Evolutionary conservation across 1,139 yeast genomes (phyloP).

Genomic region (Diutina ranongensis): DNA sequence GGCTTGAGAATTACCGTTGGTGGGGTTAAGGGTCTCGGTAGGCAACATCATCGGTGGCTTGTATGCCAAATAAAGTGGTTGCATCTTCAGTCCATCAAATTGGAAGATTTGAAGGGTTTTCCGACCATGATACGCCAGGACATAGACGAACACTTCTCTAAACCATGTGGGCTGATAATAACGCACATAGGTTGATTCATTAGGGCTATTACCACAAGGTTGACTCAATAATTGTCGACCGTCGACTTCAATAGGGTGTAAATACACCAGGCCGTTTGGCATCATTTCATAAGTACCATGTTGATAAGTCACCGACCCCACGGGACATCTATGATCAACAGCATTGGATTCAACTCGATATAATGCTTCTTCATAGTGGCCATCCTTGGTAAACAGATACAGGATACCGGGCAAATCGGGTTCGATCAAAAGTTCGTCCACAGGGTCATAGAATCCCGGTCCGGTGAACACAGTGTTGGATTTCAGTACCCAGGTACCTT

Average conservation of each 20-base stretch:
- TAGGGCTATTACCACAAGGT: conserved; percentile 54
- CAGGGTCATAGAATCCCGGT: conserved; percentile 92
- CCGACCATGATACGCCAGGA: conserved; percentile 78
- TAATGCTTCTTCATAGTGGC: conserved; percentile 79
- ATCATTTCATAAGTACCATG: conserved; percentile 70
- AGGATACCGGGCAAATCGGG: conserved; percentile 93
- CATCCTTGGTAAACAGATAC: conserved; percentile 86
- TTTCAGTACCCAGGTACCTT: conserved; percentile 95
- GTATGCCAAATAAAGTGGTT: conserved; percentile 85
- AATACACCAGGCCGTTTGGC: conserved; percentile 53
- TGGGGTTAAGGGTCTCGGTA: conserved; percentile 81
- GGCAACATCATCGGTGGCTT: conserved; percentile 95
- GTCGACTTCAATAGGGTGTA: conserved; percentile 74
- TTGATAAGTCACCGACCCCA: conserved; percentile 74
- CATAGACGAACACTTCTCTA: conserved; percentile 42
- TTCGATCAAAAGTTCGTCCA: conserved; percentile 85
- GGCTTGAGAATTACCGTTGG: conserved; percentile 24
- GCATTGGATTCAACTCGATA: conserved; percentile 72
- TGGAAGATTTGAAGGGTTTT: conserved; percentile 63
- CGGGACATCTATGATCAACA: conserved; percentile 65
- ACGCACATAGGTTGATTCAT: conserved; percentile 50
- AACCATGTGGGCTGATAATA: conserved; percentile 59
- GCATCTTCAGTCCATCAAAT: conserved; percentile 74
- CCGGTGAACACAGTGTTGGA: conserved; percentile 94
- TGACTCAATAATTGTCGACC: conserved; percentile 86